phyloP scores from a whole-genome alignment of 208 protist species.

The Willaertia magna region DNA sequence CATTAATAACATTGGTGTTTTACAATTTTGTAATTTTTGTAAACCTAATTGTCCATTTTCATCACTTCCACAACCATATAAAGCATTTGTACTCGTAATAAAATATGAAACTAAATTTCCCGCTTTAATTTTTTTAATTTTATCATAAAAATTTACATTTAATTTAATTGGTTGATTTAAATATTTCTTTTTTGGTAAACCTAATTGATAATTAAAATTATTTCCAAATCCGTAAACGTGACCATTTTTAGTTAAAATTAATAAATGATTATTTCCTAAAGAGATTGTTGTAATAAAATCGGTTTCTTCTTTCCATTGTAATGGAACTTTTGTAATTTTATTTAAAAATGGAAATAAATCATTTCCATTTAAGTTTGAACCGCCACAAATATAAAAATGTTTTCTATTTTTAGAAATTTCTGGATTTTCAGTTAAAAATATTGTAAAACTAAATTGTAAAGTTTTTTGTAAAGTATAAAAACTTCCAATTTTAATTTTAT shows the following conservation, averaged over 20 bases:
- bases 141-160: background rate
- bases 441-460: too few relatives aligned
- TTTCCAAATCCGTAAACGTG: background rate
- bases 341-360: background rate
- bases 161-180: background rate
- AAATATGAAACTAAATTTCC: background rate
- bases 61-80: background rate
- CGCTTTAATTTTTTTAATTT: background rate
- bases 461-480: too few relatives aligned
- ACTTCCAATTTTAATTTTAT: too few relatives aligned
- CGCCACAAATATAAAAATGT: background rate
- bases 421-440: too few relatives aligned
- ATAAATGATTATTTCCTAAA: background rate
- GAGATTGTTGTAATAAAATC: background rate
- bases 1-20: too few relatives aligned
- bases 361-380: background rate
- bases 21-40: too few relatives aligned
- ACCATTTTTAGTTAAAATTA: background rate
- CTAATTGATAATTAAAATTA: background rate
- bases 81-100: background rate
- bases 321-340: background rate
- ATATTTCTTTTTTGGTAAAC: background rate
- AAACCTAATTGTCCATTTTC: too few relatives aligned
- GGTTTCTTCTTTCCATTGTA: background rate
- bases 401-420: too few relatives aligned